Evolutionary conservation across 805 yeast genomes (phyloP).

Genomic region (Candida namnaoensis): DNA sequence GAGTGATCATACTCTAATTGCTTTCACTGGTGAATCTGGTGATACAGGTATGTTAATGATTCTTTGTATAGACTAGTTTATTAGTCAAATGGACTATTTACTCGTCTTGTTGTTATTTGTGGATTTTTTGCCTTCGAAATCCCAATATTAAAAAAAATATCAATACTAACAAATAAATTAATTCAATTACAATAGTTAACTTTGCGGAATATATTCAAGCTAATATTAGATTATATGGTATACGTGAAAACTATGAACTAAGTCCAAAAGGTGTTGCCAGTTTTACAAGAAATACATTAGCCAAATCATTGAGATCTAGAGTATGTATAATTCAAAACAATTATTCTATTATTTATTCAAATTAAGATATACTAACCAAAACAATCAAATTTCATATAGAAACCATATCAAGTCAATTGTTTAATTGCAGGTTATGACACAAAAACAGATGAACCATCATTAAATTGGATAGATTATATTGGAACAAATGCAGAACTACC

Average conservation of each 20-base stretch:
- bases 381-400: slow-evolving; percentile 20
- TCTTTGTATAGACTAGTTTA: background rate
- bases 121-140: background rate
- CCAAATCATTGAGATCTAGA: slow-evolving; percentile 82
- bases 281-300: slow-evolving; percentile 81
- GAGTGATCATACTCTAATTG: slow-evolving; percentile 72
- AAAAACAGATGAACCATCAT: slow-evolving; percentile 47
- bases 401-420: slow-evolving; percentile 93
- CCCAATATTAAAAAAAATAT: background rate
- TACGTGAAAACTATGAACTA: slow-evolving; percentile 77
- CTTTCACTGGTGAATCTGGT: slow-evolving; percentile 93
- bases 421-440: slow-evolving; percentile 77
- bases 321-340: slow-evolving; percentile 14
- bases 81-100: too few species aligned
- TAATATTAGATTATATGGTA: slow-evolving; percentile 77
- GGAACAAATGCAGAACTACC: slow-evolving; percentile 90
- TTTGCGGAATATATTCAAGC: slow-evolving; percentile 94
- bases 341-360: too few species aligned
- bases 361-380: too few species aligned
- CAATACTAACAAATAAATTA: slow-evolving; percentile 3
- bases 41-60: slow-evolving; percentile 47
- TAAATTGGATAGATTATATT: slow-evolving; percentile 88
- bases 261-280: slow-evolving; percentile 83
- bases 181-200: slow-evolving; percentile 35
- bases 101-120: too few species aligned